A percentile compares a stretch with the other conserved stretches of the same genome.
Conservation (phyloP, 257 asterid species). For the Lycium barbarum region DNA sequence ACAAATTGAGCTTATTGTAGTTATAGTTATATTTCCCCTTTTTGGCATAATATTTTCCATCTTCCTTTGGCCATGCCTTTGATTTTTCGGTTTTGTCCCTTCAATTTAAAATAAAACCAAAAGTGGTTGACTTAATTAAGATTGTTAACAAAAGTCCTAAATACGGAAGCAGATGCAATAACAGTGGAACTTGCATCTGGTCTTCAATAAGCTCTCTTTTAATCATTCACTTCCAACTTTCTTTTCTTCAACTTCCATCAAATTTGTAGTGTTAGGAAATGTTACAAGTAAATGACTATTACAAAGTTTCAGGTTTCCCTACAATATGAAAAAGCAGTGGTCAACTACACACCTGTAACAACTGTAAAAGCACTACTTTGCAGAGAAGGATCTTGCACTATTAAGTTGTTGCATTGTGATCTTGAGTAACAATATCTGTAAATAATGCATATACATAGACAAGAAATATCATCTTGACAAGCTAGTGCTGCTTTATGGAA, state of each 20-base stretch:
- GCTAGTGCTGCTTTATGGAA: constrained; percentile 70
- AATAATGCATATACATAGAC: not conserved
- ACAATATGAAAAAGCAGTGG: not conserved
- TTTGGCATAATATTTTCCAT: not conserved
- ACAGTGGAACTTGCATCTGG: too few relatives aligned
- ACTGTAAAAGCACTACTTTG: not conserved
- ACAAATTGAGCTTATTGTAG: not conserved
- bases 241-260: not conserved
- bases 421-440: not conserved
- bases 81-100: too few relatives aligned
- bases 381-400: not conserved
- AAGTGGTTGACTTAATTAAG: too few relatives aligned
- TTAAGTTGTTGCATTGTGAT: not conserved
- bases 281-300: not conserved
- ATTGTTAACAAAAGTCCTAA: too few relatives aligned
- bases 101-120: too few relatives aligned
- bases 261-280: not conserved
- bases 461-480: not conserved
- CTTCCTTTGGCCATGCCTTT: not conserved
- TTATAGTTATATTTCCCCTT: not conserved
- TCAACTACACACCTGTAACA: not conserved
- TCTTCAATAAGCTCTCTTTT: not conserved
- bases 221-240: not conserved
- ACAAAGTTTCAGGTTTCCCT: not conserved
- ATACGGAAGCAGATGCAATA: too few relatives aligned